Evolutionary conservation across 495 filamentous ascomycete genomes (phyloP).

Genomic region (Tuber aestivum): DNA sequence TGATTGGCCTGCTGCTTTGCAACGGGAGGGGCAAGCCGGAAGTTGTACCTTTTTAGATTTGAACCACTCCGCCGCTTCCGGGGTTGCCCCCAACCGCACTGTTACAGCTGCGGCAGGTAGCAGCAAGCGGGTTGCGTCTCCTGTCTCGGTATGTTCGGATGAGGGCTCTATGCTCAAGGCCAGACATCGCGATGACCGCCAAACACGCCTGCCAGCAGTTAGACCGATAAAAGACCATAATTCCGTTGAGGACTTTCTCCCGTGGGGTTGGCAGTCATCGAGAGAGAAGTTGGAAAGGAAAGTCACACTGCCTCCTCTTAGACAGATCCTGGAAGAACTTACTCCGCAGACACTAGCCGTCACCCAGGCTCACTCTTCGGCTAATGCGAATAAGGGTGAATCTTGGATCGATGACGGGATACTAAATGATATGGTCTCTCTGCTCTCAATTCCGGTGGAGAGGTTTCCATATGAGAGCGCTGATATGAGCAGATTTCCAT

Average conservation of each 20-base stretch:
- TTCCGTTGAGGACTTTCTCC: constrained; percentile 38
- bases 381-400: constrained; percentile 7
- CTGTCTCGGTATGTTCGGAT: constrained; percentile 27
- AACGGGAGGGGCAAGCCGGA: constrained; percentile 2
- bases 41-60: not conserved
- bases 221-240: constrained; percentile 38
- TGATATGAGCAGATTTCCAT: constrained; percentile 40
- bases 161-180: constrained; percentile 17
- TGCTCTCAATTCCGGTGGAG: constrained; percentile 36
- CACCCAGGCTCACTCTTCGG: constrained; percentile 14
- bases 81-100: constrained; percentile 2
- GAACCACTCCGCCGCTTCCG: not conserved
- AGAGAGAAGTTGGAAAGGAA: constrained; percentile 36
- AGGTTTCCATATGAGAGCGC: constrained; percentile 37
- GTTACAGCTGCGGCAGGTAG: constrained; percentile 13
- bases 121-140: constrained; percentile 22
- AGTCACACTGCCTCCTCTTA: constrained; percentile 39
- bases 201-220: constrained; percentile 37
- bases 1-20: constrained; percentile 19
- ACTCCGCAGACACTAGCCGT: constrained; percentile 16
- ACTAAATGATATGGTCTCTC: constrained; percentile 36
- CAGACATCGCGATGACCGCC: constrained; percentile 28
- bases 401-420: constrained; percentile 36
- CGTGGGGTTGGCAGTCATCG: constrained; percentile 37
- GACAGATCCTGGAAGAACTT: constrained; percentile 39